Percentiles rank a stretch among this genome's conserved stretches.
phyloP scores from a whole-genome alignment of 805 yeast genomes.

The Candida palmyrensis region DNA sequence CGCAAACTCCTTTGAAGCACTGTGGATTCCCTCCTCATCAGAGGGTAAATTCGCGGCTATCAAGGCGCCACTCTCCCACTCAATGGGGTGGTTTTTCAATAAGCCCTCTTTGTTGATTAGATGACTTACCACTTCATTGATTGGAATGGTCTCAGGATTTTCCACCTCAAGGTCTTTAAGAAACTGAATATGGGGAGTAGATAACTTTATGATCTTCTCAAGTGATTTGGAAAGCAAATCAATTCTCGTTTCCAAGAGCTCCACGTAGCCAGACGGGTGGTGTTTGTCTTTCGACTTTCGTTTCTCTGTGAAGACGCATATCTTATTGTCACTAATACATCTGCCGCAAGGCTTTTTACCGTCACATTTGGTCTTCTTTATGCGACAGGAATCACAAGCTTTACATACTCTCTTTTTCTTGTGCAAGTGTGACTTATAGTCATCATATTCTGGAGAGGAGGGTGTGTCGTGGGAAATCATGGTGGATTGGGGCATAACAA shows the following conservation, averaged over 20 bases:
- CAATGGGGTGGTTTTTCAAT: constrained; percentile 34
- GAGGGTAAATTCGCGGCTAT: constrained; percentile 32
- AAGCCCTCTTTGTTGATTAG: constrained; percentile 37
- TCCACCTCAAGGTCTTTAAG: constrained; percentile 15
- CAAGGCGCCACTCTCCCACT: constrained; percentile 41
- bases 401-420: constrained; percentile 56
- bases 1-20: constrained; percentile 28
- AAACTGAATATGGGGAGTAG: constrained; percentile 25
- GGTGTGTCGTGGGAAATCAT: no score
- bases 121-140: constrained; percentile 43
- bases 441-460: constrained; percentile 4
- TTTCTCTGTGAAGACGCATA: constrained; percentile 56
- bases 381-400: constrained; percentile 60
- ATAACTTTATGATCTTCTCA: constrained; percentile 32
- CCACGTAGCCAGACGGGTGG: constrained; percentile 59
- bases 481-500: no score
- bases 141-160: constrained; percentile 26
- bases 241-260: constrained; percentile 53
- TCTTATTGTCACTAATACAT: constrained; percentile 51
- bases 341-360: constrained; percentile 58
- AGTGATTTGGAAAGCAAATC: constrained; percentile 48
- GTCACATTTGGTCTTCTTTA: constrained; percentile 60
- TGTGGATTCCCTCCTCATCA: constrained; percentile 16
- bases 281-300: constrained; percentile 49
- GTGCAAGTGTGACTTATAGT: constrained; percentile 1